Evolutionary conservation across 106 monocot genomes (phyloP).

Genomic region (Iris macrosiphon): DNA sequence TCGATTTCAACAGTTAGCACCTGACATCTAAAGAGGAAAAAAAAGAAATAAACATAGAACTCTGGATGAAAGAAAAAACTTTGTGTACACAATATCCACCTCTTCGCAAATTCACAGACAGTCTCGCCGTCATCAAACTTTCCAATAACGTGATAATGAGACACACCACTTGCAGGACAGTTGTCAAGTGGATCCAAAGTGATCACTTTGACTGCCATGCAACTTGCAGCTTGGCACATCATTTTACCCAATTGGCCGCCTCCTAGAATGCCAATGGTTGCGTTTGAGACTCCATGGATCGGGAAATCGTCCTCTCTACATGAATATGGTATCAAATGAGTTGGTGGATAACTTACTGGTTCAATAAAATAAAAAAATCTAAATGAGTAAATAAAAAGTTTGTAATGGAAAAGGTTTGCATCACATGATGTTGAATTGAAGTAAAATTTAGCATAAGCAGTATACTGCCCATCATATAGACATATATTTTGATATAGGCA

Average conservation of each 20-base stretch:
- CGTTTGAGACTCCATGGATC: constrained; percentile 56
- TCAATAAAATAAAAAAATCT: too few species aligned
- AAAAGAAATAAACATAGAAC: neutral
- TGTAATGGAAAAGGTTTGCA: too few species aligned
- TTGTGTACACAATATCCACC: constrained; percentile 23
- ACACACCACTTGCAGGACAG: constrained; percentile 67
- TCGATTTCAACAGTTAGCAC: constrained; percentile 95
- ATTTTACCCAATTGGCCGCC: constrained; percentile 91
- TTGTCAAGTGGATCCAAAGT: constrained; percentile 75
- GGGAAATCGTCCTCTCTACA: constrained; percentile 23
- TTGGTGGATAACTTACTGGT: too few species aligned
- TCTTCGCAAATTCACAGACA: constrained; percentile 72
- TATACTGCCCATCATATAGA: too few species aligned
- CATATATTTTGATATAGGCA: too few species aligned
- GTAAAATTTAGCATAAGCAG: too few species aligned
- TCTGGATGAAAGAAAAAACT: too few species aligned
- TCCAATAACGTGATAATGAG: constrained; percentile 65
- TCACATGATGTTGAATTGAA: too few species aligned
- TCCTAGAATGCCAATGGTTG: constrained; percentile 69
- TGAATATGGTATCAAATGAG: neutral
- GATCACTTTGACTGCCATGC: constrained; percentile 70
- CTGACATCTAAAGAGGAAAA: constrained; percentile 54
- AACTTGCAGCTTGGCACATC: constrained; percentile 82
- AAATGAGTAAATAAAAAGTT: too few species aligned
- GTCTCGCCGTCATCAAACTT: constrained; percentile 66